Evolutionary conservation across 805 yeast genomes (phyloP).

Genomic region (Lipomyces yamanashiensis): DNA sequence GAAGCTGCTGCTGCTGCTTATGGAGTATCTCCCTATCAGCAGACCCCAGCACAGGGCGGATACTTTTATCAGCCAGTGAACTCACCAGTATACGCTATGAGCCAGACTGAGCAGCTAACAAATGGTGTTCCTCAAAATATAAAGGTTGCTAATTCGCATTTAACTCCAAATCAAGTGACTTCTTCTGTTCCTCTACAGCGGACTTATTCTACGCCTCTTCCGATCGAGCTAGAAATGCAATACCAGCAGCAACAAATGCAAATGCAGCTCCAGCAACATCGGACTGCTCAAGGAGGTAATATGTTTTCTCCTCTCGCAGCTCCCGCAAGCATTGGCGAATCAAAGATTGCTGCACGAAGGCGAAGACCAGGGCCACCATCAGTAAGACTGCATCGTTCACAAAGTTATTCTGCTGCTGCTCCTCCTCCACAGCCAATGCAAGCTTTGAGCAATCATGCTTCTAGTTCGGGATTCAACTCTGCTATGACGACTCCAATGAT

Average conservation of each 20-base stretch:
- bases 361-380: slow-evolving; percentile 31
- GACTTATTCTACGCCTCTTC: slow-evolving; percentile 20
- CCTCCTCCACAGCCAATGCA: not conserved
- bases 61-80: slow-evolving; percentile 1
- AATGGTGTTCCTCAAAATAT: not conserved
- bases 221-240: slow-evolving; percentile 13
- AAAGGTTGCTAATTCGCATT: slow-evolving; percentile 14
- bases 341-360: slow-evolving; percentile 30
- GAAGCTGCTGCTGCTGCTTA: slow-evolving; percentile 31
- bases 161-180: not conserved
- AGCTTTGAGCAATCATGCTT: slow-evolving; percentile 5
- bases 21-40: slow-evolving; percentile 6
- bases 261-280: slow-evolving; percentile 14
- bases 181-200: slow-evolving; percentile 25
- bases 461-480: not conserved
- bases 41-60: not conserved
- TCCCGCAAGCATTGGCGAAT: slow-evolving; percentile 9
- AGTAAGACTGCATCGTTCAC: slow-evolving; percentile 30
- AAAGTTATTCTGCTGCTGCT: slow-evolving; percentile 26
- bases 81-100: slow-evolving; percentile 7
- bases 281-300: slow-evolving; percentile 2
- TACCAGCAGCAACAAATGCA: slow-evolving; percentile 13
- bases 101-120: not conserved
- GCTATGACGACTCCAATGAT: not conserved
- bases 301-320: slow-evolving; percentile 6